Conservation (phyloP, 805 yeast species). For the Yamadazyma laniorum region DNA sequence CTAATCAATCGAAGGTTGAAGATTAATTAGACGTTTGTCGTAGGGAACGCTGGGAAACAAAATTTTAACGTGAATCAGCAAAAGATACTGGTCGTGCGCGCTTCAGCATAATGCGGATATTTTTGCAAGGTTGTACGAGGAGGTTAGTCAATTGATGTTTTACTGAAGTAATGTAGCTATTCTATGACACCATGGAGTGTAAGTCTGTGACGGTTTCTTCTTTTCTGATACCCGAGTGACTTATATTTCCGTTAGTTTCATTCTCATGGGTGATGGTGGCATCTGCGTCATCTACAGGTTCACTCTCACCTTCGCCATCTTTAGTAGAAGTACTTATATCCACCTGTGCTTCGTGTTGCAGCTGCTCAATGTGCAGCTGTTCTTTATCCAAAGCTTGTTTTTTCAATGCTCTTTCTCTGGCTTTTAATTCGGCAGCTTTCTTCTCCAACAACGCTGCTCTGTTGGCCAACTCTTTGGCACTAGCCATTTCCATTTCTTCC, state of each 20-base stretch:
- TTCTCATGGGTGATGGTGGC: background rate
- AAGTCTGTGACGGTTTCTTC: constrained; percentile 57
- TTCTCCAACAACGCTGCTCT: constrained; percentile 76
- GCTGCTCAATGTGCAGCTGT: constrained; percentile 4
- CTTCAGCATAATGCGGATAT: background rate
- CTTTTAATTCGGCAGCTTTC: constrained; percentile 69
- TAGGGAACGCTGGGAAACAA: background rate
- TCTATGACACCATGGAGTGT: constrained; percentile 31
- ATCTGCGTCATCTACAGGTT: constrained; percentile 4
- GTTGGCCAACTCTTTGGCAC: constrained; percentile 68
- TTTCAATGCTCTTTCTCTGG: constrained; percentile 56
- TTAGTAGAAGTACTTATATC: constrained; percentile 3
- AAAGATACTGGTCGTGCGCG: constrained; percentile 1
- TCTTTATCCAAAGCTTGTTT: constrained; percentile 31
- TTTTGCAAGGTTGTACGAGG: background rate
- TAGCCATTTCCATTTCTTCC: constrained; percentile 75
- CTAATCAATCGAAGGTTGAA: constrained; percentile 1
- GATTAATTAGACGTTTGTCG: background rate
- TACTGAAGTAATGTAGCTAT: no score
- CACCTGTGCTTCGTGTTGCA: constrained; percentile 2
- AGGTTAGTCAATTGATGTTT: no score
- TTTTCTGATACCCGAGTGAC: constrained; percentile 28
- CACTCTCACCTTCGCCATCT: constrained; percentile 1
- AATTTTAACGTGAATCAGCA: constrained; percentile 4
- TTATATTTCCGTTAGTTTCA: constrained; percentile 7